A percentile compares a stretch with the other conserved stretches of the same genome.
Evolutionary conservation across 176 grass and related monocot genomes (phyloP).

Genomic region (Paspalum notatum): DNA sequence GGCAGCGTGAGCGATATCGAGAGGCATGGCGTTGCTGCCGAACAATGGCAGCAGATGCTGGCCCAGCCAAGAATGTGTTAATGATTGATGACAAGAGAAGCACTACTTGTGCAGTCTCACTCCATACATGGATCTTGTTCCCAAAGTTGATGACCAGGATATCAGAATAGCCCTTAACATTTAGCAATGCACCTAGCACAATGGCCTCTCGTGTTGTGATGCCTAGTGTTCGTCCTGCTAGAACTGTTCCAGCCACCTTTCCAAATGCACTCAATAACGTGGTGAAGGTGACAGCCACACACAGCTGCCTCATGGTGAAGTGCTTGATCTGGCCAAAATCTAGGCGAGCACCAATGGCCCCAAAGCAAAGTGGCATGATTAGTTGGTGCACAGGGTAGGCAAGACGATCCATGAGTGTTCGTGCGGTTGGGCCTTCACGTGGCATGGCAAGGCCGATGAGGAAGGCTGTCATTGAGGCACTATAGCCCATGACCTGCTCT

Average conservation of each 20-base stretch:
- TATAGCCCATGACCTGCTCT: conserved; percentile 43
- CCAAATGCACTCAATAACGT: conserved; percentile 48
- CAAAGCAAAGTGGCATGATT: conserved; percentile 75
- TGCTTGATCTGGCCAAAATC: conserved; percentile 40
- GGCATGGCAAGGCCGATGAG: conserved; percentile 65
- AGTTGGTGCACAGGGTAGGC: conserved; percentile 63
- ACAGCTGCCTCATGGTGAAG: not conserved
- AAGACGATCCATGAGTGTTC: conserved; percentile 62
- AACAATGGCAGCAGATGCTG: conserved; percentile 63
- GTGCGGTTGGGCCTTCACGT: conserved; percentile 58
- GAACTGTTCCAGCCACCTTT: conserved; percentile 67
- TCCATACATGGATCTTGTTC: conserved; percentile 38
- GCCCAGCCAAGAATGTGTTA: conserved; percentile 66
- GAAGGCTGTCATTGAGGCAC: conserved; percentile 60
- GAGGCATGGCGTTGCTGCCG: conserved; percentile 46
- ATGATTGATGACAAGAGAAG: conserved; percentile 52
- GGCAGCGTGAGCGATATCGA: conserved; percentile 49
- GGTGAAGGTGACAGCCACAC: conserved; percentile 40
- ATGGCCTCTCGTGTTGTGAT: conserved; percentile 48
- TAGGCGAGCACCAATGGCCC: conserved; percentile 42
- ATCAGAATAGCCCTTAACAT: conserved; percentile 75
- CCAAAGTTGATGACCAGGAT: conserved; percentile 58
- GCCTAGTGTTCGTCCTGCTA: conserved; percentile 32
- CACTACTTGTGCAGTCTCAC: conserved; percentile 31
- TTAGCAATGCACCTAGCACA: conserved; percentile 69